A percentile compares a stretch with the other conserved stretches of the same genome.
These are phyloP conservation scores for Nannochloris sp. DNA, from an alignment of 139 green algal species.

Conservation along the genomic window DNA sequence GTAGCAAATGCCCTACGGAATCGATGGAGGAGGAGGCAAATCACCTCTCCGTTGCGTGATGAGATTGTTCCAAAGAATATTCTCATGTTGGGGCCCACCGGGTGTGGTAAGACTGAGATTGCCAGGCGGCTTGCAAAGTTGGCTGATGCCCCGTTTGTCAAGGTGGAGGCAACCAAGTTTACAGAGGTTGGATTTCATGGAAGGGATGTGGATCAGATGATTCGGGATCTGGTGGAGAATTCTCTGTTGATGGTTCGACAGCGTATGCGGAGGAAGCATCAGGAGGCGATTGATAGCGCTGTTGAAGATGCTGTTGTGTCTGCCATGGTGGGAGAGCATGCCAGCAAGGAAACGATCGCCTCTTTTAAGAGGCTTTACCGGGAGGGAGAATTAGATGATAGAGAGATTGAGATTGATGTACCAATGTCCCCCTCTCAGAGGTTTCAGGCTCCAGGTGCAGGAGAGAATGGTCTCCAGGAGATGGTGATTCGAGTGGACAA, in stretches of 20 bases:
- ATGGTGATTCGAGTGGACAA: slow-evolving; percentile 47
- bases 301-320: slow-evolving; percentile 61
- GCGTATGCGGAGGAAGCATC: slow-evolving; percentile 14
- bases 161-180: slow-evolving; percentile 96
- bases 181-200: slow-evolving; percentile 97
- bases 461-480: slow-evolving; percentile 21
- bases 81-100: slow-evolving; percentile 88
- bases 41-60: slow-evolving; percentile 49
- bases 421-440: slow-evolving; percentile 4
- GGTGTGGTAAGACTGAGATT: slow-evolving; percentile 96
- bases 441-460: neutral
- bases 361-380: slow-evolving; percentile 41
- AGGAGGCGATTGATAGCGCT: slow-evolving; percentile 27
- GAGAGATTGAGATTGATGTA: slow-evolving; percentile 60
- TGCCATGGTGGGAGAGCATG: slow-evolving; percentile 32
- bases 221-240: slow-evolving; percentile 85
- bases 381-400: slow-evolving; percentile 57
- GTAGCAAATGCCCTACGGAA: slow-evolving; percentile 90
- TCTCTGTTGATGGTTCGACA: slow-evolving; percentile 63
- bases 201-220: slow-evolving; percentile 92
- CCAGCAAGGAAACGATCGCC: slow-evolving; percentile 13
- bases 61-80: slow-evolving; percentile 97
- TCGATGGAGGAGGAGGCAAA: slow-evolving; percentile 78
- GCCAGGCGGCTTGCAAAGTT: slow-evolving; percentile 87
- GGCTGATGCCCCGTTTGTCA: slow-evolving; percentile 90